These are phyloP conservation scores for Lactifluus subvellereus DNA, from an alignment of 768 basidiomycete genomes.

Conservation along the genomic window DNA sequence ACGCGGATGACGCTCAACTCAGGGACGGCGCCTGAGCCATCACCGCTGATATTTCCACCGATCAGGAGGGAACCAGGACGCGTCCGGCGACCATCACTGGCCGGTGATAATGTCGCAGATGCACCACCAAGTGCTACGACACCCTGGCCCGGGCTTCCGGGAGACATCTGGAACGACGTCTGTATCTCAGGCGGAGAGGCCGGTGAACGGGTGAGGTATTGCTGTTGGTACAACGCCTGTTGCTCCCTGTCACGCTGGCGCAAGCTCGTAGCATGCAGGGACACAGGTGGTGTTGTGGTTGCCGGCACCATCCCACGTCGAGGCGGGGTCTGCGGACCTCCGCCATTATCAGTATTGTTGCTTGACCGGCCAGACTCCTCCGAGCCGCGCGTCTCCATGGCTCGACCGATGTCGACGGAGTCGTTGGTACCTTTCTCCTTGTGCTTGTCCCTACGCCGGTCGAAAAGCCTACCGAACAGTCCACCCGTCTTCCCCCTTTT, in stretches of 20 bases:
- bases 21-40: slow-evolving; percentile 57
- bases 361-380: slow-evolving; percentile 60
- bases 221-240: slow-evolving; percentile 72
- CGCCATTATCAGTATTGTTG: slow-evolving; percentile 28
- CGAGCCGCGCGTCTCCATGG: slow-evolving; percentile 38
- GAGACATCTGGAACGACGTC: slow-evolving; percentile 70
- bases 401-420: slow-evolving; percentile 38
- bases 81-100: slow-evolving; percentile 43
- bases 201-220: slow-evolving; percentile 84
- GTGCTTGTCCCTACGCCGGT: slow-evolving; percentile 67
- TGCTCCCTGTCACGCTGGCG: slow-evolving; percentile 87
- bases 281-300: slow-evolving; percentile 40
- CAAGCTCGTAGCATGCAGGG: slow-evolving; percentile 57
- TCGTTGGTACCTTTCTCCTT: slow-evolving; percentile 47
- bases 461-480: slow-evolving; percentile 73
- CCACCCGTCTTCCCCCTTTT: slow-evolving; percentile 64
- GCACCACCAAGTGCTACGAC: slow-evolving; percentile 35
- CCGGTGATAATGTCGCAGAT: slow-evolving; percentile 37
- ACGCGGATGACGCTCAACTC: slow-evolving; percentile 93
- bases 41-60: slow-evolving; percentile 53
- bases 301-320: slow-evolving; percentile 32
- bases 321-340: slow-evolving; percentile 26
- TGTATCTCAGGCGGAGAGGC: slow-evolving; percentile 70
- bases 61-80: slow-evolving; percentile 78
- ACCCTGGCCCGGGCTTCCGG: slow-evolving; percentile 61